Percentiles rank a stretch among this genome's conserved stretches.
These are phyloP conservation scores for Allium fistulosum DNA, from an alignment of 106 monocot genomes.

Conservation along the genomic window DNA sequence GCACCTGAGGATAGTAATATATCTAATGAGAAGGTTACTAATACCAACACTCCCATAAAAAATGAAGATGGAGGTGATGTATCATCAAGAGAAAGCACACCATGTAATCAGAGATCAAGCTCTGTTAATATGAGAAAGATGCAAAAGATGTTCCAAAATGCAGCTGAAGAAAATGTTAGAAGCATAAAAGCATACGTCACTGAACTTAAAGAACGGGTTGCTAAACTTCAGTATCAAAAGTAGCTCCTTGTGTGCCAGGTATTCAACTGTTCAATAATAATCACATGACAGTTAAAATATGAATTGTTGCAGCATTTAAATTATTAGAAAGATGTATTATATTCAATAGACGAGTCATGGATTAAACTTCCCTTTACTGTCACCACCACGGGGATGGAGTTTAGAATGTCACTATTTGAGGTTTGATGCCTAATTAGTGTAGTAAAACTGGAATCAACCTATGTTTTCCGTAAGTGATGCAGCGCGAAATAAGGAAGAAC, in stretches of 20 bases:
- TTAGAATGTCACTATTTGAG: too few species aligned
- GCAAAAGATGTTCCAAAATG: slow-evolving; percentile 97
- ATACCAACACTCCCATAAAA: slow-evolving; percentile 56
- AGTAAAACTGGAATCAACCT: too few species aligned
- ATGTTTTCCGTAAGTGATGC: too few species aligned
- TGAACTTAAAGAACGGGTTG: slow-evolving; percentile 87
- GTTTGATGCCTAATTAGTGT: too few species aligned
- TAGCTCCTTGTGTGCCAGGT: slow-evolving; percentile 94
- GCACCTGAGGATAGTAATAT: slow-evolving; percentile 28
- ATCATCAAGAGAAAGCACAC: slow-evolving; percentile 75
- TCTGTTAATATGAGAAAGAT: slow-evolving; percentile 97
- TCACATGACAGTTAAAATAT: too few species aligned
- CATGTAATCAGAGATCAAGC: slow-evolving; percentile 55
- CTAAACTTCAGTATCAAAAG: slow-evolving; percentile 97
- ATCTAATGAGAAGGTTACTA: slow-evolving; percentile 24
- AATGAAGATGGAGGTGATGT: slow-evolving; percentile 55
- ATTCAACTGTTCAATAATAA: too few species aligned
- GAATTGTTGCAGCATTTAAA: too few species aligned
- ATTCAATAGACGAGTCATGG: too few species aligned
- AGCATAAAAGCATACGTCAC: slow-evolving; percentile 91
- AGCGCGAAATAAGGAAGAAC: too few species aligned
- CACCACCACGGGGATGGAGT: too few species aligned
- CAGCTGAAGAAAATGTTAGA: slow-evolving; percentile 85
- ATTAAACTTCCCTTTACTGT: too few species aligned
- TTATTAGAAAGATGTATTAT: too few species aligned